Conservation (phyloP, 352 stramenopile genomes). For the Stephanocyclus meneghinianus region DNA sequence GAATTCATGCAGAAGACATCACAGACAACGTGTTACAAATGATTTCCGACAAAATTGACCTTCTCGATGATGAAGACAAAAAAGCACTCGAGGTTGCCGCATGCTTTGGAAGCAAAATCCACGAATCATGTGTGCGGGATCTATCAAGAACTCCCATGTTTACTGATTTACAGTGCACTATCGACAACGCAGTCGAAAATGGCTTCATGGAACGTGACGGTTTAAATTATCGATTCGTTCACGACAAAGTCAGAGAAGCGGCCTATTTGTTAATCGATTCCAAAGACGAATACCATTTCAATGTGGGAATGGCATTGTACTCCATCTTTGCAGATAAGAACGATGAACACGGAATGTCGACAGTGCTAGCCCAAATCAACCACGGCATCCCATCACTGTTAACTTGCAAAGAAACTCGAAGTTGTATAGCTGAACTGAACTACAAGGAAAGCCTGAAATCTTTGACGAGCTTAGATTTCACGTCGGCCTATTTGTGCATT, state of each 20-base stretch:
- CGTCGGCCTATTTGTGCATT: background rate
- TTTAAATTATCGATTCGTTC: constrained; percentile 24
- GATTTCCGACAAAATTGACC: constrained; percentile 13
- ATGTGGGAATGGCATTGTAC: constrained; percentile 22
- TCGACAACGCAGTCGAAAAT: background rate
- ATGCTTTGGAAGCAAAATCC: constrained; percentile 25
- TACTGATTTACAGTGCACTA: background rate
- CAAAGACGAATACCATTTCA: constrained; percentile 18
- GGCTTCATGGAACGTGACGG: constrained; percentile 15
- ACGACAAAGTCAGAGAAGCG: constrained; percentile 38
- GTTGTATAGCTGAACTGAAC: constrained; percentile 23
- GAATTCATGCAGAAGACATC: constrained; percentile 18
- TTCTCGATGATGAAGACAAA: background rate
- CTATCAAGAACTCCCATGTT: constrained; percentile 4
- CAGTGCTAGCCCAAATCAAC: constrained; percentile 44
- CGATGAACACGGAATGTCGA: background rate
- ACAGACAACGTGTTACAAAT: constrained; percentile 35
- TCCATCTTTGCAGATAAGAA: background rate
- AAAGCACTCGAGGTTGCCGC: constrained; percentile 13
- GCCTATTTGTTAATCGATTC: constrained; percentile 12
- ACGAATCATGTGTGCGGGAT: background rate
- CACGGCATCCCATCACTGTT: constrained; percentile 9
- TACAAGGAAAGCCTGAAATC: constrained; percentile 24
- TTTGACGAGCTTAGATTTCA: background rate
- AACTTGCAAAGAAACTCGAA: background rate